These are phyloP conservation scores for Vigna unguiculata DNA, from an alignment of 306 rosid species.

Conservation along the genomic window DNA sequence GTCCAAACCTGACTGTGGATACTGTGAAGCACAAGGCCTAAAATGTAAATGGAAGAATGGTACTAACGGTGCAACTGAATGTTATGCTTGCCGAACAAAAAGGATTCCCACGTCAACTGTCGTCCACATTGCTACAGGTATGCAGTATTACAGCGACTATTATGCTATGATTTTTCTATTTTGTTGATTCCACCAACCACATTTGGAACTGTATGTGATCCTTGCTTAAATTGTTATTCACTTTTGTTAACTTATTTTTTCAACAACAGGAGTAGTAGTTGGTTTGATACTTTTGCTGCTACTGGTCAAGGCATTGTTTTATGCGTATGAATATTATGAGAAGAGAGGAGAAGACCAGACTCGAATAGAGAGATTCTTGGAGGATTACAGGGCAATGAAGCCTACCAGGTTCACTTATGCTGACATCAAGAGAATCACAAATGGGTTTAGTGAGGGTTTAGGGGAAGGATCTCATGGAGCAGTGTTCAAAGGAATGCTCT, in stretches of 20 bases:
- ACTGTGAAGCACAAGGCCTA: too few relatives aligned
- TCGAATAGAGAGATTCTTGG: constrained; percentile 39
- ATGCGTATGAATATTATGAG: neutral
- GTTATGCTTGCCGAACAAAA: neutral
- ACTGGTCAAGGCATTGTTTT: neutral
- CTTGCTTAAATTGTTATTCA: too few relatives aligned
- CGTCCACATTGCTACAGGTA: neutral
- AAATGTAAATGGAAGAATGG: constrained; percentile 2
- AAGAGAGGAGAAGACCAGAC: constrained; percentile 35
- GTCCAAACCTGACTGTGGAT: too few relatives aligned
- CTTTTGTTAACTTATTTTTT: neutral
- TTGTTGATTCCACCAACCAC: neutral
- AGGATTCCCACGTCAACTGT: neutral
- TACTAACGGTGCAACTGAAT: neutral
- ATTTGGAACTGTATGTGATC: too few relatives aligned
- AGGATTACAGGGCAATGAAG: constrained; percentile 41
- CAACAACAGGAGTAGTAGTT: neutral
- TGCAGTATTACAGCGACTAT: too few relatives aligned
- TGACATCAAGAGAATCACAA: constrained; percentile 52
- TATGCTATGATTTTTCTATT: neutral
- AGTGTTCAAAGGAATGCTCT: constrained; percentile 43
- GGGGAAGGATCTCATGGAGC: constrained; percentile 25
- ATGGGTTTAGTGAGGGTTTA: neutral
- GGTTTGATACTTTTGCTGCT: constrained; percentile 20
- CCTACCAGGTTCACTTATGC: constrained; percentile 48